A percentile compares a stretch with the other conserved stretches of the same genome.
phyloP scores from a whole-genome alignment of 2,329 filamentous ascomycete species.

The Cercospora nicotianae region DNA sequence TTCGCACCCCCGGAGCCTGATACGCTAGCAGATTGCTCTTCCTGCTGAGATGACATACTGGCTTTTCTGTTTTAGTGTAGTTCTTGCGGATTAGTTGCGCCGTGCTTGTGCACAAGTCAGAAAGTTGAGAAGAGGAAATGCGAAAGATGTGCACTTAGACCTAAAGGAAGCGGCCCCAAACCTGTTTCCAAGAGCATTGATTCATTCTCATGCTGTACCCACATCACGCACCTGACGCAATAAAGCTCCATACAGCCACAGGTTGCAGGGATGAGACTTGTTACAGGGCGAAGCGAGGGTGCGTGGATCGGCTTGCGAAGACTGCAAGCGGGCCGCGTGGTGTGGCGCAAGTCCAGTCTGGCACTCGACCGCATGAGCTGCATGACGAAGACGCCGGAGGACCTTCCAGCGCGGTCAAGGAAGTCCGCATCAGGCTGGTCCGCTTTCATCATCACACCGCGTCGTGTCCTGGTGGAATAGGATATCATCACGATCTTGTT shows the following conservation, averaged over 20 bases:
- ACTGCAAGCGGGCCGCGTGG: conserved; percentile 15
- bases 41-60: conserved; percentile 29
- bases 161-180: conserved; percentile 22
- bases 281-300: conserved; percentile 15
- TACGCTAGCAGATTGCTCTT: conserved; percentile 27
- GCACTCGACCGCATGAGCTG: background rate
- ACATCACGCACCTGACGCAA: conserved; percentile 29
- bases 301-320: conserved; percentile 6
- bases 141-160: conserved; percentile 19
- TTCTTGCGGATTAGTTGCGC: background rate
- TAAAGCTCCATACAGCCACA: conserved; percentile 28
- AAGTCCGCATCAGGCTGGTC: background rate
- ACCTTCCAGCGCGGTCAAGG: background rate
- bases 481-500: background rate
- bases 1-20: conserved; percentile 32
- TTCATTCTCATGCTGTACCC: conserved; percentile 21
- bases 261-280: conserved; percentile 22
- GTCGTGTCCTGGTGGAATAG: background rate
- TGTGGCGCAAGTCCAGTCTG: conserved; percentile 14
- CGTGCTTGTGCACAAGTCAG: background rate
- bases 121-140: conserved; percentile 7
- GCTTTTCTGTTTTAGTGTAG: conserved; percentile 8
- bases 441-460: background rate
- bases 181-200: conserved; percentile 27
- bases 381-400: conserved; percentile 10